A percentile compares a stretch with the other conserved stretches of the same genome.
These are phyloP conservation scores for Jamesozyma lodderae DNA, from an alignment of 805 yeast genomes.

Conservation along the genomic window DNA sequence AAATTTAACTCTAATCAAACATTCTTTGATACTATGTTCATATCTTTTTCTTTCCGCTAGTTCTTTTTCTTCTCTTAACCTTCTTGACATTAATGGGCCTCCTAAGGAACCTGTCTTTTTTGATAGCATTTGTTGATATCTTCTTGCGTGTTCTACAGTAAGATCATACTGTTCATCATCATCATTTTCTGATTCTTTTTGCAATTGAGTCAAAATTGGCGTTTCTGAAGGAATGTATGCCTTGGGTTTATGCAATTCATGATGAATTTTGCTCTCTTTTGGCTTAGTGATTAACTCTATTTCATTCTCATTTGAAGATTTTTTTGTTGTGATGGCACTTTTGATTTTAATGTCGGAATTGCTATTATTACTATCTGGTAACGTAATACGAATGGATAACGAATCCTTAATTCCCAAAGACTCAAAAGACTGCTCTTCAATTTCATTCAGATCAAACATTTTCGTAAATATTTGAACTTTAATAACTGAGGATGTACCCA, in stretches of 20 bases:
- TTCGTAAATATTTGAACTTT: slow-evolving; percentile 22
- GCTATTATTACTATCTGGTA: not conserved
- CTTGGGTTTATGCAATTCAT: slow-evolving; percentile 12
- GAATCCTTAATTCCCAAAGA: slow-evolving; percentile 16
- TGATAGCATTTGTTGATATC: slow-evolving; percentile 43
- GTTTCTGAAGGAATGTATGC: slow-evolving; percentile 18
- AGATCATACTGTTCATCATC: slow-evolving; percentile 36
- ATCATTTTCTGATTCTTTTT: slow-evolving; percentile 12
- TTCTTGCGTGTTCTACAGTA: slow-evolving; percentile 43
- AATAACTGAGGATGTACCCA: slow-evolving; percentile 1
- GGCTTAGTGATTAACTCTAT: not conserved
- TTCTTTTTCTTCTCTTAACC: slow-evolving; percentile 32
- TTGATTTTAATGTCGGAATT: too few species aligned
- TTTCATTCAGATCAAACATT: slow-evolving; percentile 7
- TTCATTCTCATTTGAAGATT: not conserved
- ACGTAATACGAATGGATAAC: slow-evolving; percentile 6
- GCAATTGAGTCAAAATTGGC: slow-evolving; percentile 7
- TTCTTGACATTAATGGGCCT: slow-evolving; percentile 37
- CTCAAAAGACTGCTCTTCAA: slow-evolving; percentile 10
- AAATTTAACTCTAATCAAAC: slow-evolving; percentile 43
- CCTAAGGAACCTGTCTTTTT: slow-evolving; percentile 32
- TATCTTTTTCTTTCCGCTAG: slow-evolving; percentile 19
- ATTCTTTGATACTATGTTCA: slow-evolving; percentile 17
- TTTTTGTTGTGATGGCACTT: too few species aligned
- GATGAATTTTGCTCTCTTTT: not conserved